Conservation (phyloP, 2,329 filamentous ascomycete species). For the Colletotrichum sp. region DNA sequence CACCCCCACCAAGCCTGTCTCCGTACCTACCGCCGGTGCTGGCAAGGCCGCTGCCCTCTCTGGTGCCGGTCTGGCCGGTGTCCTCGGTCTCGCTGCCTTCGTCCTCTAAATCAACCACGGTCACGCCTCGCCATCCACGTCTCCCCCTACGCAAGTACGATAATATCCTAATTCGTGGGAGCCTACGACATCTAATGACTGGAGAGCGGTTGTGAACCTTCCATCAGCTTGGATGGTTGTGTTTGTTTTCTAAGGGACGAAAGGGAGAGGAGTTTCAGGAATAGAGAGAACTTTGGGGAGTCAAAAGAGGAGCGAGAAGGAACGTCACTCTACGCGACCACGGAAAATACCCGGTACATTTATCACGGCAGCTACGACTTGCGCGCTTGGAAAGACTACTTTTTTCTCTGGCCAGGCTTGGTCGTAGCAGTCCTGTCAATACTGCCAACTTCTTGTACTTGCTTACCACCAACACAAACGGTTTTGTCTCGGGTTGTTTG, state of each 20-base stretch:
- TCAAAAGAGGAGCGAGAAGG: conserved; percentile 28
- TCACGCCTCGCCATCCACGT: conserved; percentile 38
- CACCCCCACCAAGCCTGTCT: conserved; percentile 31
- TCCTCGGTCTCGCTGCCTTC: conserved; percentile 64
- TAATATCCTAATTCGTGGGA: conserved; percentile 45
- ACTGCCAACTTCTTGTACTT: conserved; percentile 44
- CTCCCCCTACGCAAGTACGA: conserved; percentile 43
- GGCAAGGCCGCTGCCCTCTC: conserved; percentile 61
- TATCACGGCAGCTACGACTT: conserved; percentile 33
- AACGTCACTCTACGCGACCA: conserved; percentile 30
- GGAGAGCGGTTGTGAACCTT: conserved; percentile 37
- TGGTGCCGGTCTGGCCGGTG: conserved; percentile 63
- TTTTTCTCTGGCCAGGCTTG: conserved; percentile 27
- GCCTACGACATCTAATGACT: conserved; percentile 41
- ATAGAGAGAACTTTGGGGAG: conserved; percentile 33
- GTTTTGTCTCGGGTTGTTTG: conserved; percentile 25
- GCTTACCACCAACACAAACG: conserved; percentile 34
- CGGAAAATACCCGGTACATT: conserved; percentile 28
- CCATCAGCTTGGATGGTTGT: conserved; percentile 30
- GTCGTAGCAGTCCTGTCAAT: conserved; percentile 35
- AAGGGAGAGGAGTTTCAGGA: conserved; percentile 7
- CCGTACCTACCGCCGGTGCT: conserved; percentile 58
- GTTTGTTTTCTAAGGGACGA: conserved; percentile 23
- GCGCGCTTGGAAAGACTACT: conserved; percentile 35
- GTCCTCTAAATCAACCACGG: conserved; percentile 57